These are phyloP conservation scores for Eragrostis curvula DNA, from an alignment of 176 grass and related monocot species.

Conservation along the genomic window DNA sequence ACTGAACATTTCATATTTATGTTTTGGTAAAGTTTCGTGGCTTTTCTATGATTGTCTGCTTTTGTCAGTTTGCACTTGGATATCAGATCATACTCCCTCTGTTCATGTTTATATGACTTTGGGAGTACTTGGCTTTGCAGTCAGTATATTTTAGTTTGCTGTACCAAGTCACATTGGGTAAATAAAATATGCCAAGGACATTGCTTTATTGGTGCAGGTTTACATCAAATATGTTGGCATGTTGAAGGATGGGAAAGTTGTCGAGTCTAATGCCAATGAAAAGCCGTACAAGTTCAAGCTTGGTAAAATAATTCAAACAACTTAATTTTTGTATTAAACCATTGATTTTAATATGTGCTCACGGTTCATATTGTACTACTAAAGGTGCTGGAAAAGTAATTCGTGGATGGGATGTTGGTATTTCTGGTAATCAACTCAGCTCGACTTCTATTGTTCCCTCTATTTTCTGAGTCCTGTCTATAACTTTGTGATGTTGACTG, in stretches of 20 bases:
- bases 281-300: constrained; percentile 87
- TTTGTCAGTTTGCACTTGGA: not conserved
- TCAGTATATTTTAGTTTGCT: constrained; percentile 2
- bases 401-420: constrained; percentile 87
- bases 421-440: constrained; percentile 61
- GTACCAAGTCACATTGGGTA: not conserved
- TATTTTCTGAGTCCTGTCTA: not conserved
- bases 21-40: not conserved
- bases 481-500: constrained; percentile 8
- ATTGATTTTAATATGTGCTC: constrained; percentile 6
- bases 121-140: not conserved
- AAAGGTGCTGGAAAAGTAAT: constrained; percentile 85
- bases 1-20: constrained; percentile 21
- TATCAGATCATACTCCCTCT: not conserved
- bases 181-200: too few relatives aligned
- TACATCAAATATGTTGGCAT: constrained; percentile 87
- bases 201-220: constrained; percentile 56
- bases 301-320: constrained; percentile 50
- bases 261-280: constrained; percentile 67
- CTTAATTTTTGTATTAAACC: not conserved
- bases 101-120: too few relatives aligned
- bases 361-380: constrained; percentile 25
- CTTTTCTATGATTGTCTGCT: not conserved
- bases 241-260: constrained; percentile 69
- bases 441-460: not conserved